Base-by-base conservation (phyloP, 2,329 filamentous ascomycete genomes). In the Xylaria sp. region DNA sequence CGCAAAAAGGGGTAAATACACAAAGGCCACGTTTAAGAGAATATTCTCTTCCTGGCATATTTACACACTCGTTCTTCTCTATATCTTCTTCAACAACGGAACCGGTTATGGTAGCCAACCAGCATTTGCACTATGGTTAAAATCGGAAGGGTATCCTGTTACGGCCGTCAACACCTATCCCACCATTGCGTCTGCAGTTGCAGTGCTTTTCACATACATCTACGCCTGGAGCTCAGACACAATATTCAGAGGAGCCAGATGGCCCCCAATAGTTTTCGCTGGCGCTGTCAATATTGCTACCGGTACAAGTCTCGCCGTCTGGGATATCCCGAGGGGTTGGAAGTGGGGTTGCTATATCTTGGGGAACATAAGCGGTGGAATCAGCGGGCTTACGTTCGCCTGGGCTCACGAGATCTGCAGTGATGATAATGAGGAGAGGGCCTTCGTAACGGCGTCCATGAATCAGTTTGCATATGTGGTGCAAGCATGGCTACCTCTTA, bases 381-480 rank as follows among this genome's bases (percentile, higher is more conserved):
- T 85, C 63, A 82, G 81, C 18, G 84, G 83, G 0, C 74, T 85
- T 10, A 82, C 81, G 0, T 84, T 84, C 65, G 82, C 84, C 0
- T 86, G 84, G 84, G 83, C 83, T 0, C 82, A 85, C 66, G 84
- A 86, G 73, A 84, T 86, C 50, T 85, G 83, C 73, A 79, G 78
- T 44, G 82, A 81, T 12, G 83, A 85, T 68, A 85, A 89, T 63
- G 90, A 92, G 77, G 90, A 92, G 79, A 82, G 90, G 10, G 89
- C 90, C 0, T 80, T 93, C 3, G 88, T 92, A 0, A 85, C 90
- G 0, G 90, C 84, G 0, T 80, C 83, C 18, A 92, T 92, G 88
- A 92, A 92, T 68, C 86, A 90, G 75, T 85, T 92, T 81, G 90
- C 89, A 0, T 91, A 92, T 68, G 88, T 91, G 1, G 79, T 93